Conservation (phyloP, 768 basidiomycete species). For the Lactarius hengduanensis region DNA sequence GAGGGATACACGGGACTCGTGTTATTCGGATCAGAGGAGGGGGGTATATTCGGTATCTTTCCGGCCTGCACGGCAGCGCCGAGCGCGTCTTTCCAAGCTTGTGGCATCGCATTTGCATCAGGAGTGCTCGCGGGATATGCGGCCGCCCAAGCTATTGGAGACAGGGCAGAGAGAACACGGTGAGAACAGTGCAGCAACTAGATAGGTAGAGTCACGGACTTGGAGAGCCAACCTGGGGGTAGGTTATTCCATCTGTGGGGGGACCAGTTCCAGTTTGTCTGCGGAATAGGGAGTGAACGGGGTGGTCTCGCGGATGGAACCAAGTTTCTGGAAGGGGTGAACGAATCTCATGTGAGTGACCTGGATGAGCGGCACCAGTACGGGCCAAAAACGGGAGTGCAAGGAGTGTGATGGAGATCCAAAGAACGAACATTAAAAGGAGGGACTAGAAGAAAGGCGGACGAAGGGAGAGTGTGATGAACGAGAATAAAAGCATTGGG, state of each 20-base stretch:
- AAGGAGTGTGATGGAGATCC: conserved; percentile 6
- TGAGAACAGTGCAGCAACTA: not conserved
- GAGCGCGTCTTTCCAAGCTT: conserved; percentile 71
- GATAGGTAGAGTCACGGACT: conserved; percentile 39
- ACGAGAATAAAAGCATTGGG: not conserved
- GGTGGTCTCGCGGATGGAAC: conserved; percentile 63
- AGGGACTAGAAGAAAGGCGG: not conserved
- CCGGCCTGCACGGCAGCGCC: conserved; percentile 63
- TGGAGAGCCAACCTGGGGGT: conserved; percentile 57
- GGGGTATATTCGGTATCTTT: conserved; percentile 68
- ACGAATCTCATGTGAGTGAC: conserved; percentile 29
- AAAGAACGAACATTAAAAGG: conserved; percentile 16
- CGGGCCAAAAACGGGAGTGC: conserved; percentile 30
- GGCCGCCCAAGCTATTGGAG: conserved; percentile 54
- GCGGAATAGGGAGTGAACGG: conserved; percentile 60
- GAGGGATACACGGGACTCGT: conserved; percentile 41
- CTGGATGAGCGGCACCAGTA: conserved; percentile 22
- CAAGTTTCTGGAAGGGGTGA: conserved; percentile 42
- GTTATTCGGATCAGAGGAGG: conserved; percentile 40
- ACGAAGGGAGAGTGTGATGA: not conserved
- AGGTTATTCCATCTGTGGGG: conserved; percentile 46
- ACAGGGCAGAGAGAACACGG: not conserved
- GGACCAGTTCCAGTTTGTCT: conserved; percentile 38
- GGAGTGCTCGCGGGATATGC: conserved; percentile 56
- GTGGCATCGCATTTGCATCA: conserved; percentile 54